Evolutionary conservation across 2,329 filamentous ascomycete genomes (phyloP).

Genomic region (Neoscytalidium dimidiatum): DNA sequence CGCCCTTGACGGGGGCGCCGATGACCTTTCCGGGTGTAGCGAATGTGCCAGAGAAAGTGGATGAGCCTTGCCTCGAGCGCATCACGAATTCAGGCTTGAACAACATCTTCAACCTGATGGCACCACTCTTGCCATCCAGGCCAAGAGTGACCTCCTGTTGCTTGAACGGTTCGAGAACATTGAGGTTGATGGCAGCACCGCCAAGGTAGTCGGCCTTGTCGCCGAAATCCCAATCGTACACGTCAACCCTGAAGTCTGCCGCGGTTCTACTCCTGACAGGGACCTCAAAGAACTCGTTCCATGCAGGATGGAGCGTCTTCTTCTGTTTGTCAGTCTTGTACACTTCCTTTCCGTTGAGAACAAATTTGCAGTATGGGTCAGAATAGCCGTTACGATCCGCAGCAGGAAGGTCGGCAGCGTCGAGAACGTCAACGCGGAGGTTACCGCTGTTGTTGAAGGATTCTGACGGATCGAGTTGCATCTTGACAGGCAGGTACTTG

Average conservation of each 20-base stretch:
- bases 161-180: constrained; percentile 80
- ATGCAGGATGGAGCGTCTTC: constrained; percentile 91
- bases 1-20: constrained; percentile 92
- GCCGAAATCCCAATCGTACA: constrained; percentile 96
- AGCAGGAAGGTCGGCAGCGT: constrained; percentile 83
- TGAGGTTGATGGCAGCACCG: constrained; percentile 71
- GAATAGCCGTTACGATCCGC: constrained; percentile 96
- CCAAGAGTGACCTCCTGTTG: constrained; percentile 72
- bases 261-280: constrained; percentile 80
- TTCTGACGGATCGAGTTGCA: constrained; percentile 90
- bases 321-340: constrained; percentile 96
- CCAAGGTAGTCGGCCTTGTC: constrained; percentile 94
- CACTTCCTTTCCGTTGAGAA: constrained; percentile 82
- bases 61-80: constrained; percentile 82
- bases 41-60: constrained; percentile 91
- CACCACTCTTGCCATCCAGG: constrained; percentile 87
- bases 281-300: constrained; percentile 96
- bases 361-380: constrained; percentile 95
- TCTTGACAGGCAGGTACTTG: constrained; percentile 92
- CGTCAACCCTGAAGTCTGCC: constrained; percentile 77
- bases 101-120: constrained; percentile 77
- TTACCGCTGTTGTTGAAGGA: constrained; percentile 99
- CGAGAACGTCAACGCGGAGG: constrained; percentile 88
- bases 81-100: constrained; percentile 94
- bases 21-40: constrained; percentile 85